Base-by-base conservation (phyloP, 1,284 basidiomycete genomes). In the Papiliotrema fonsecae region DNA sequence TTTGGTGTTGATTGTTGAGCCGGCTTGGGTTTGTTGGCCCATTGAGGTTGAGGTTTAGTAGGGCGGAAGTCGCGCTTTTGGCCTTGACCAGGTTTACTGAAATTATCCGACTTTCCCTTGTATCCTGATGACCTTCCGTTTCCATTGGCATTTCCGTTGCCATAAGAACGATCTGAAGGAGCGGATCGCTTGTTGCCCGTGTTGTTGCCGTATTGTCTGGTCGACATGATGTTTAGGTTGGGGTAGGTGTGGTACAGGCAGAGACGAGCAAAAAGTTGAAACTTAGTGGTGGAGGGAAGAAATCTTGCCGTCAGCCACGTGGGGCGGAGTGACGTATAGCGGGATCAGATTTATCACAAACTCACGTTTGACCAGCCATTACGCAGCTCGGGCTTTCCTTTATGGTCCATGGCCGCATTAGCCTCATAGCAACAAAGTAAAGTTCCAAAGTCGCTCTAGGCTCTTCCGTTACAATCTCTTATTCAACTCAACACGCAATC, bases 111-210 rank as follows among this genome's bases (percentile, higher is more conserved):
- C 19, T 30, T 42, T 11, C 13, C 6, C 30, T 42, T 24, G 40
- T 42, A 42, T 7, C 40, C 40, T 5, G 30, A 31, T 16, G 30
- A 16, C 13, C 13, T 30, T 7, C 26, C 18, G n/a, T 30, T 13
- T 7, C 16, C 13, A 6, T 30, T 38, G n/a, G 35, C 16, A 18
- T 32, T 43, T 9, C 16, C 10, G 22, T 39, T 19, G 41, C 25
- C 22, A 11, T 18, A n/a, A 10, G 21, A 25, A 26, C 34, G 9
- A 6, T 34, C 26, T n/a, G 25, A 37, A 6, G 52, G 44, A 5
- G 45, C 53, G 14, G 45, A 26, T 10, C 53, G 38, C 30, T 55
- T 55, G 21, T 51, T 49, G 45, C 38, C 32, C 9, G 48, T 46
- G 43, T 47, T 54, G 46, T 18, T 41, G n/a, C n/a, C n/a, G 44